Conservation (phyloP, 2,329 filamentous ascomycete genomes). For the Calonectria honghensis region DNA sequence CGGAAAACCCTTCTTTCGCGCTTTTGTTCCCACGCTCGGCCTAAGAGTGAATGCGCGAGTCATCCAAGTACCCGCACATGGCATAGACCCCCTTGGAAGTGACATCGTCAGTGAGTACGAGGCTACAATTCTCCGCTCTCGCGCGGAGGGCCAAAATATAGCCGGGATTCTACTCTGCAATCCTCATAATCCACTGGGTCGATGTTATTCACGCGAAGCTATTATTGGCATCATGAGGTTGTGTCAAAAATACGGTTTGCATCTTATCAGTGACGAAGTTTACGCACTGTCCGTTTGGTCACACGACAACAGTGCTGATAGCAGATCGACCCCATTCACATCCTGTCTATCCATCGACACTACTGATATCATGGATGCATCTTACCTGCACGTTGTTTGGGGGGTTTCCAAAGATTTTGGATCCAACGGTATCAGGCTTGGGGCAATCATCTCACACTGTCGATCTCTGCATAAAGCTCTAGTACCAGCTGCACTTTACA, state of each 20-base stretch:
- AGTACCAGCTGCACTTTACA: slow-evolving; percentile 16
- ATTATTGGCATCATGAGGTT: background rate
- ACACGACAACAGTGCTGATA: too few relatives aligned
- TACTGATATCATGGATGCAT: background rate
- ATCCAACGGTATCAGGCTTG: background rate
- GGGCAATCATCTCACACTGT: background rate
- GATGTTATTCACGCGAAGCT: background rate
- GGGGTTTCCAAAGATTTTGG: slow-evolving; percentile 6
- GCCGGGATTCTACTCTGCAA: background rate
- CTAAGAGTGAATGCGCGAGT: background rate
- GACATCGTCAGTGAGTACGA: background rate
- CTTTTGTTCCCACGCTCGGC: background rate
- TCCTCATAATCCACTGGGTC: background rate
- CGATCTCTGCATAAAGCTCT: background rate
- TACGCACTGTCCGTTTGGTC: slow-evolving; percentile 14
- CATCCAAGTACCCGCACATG: slow-evolving; percentile 1
- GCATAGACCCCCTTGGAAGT: background rate
- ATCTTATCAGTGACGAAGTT: slow-evolving; percentile 1
- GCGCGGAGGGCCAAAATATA: background rate
- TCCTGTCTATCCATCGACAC: slow-evolving; percentile 9
- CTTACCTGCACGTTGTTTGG: background rate
- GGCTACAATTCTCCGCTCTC: background rate
- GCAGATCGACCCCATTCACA: background rate
- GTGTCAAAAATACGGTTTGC: background rate
- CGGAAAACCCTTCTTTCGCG: background rate